Evolutionary conservation across 345 rosid genomes (phyloP), one percentile per base, ranked within the genome.

Genomic region (Cardiospermum halicacabum): DNA sequence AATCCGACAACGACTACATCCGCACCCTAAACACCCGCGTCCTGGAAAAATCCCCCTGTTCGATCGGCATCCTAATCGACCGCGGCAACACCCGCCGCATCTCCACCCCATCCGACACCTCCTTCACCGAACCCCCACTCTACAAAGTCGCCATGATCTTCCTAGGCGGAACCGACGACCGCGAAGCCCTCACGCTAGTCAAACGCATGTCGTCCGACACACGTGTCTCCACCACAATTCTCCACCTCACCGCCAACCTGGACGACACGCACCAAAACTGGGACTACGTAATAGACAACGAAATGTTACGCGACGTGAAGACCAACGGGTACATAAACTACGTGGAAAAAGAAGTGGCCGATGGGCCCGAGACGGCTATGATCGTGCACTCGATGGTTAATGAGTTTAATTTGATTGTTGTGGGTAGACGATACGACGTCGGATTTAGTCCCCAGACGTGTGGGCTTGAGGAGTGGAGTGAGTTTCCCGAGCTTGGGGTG

Each of bases 401-500:
- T 16, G 72, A 65, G 0, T 74, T 65, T 16, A 75, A 86, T 39
- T 72, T 86, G 40, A 69, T 86, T 43, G 63, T 89, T 1, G 80
- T 80, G 2, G 96, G 96, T 36, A 77, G 89, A 70, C 71, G 81
- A 13, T 58, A 68, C 5, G 79, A 76, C 1, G 49, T 72, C 1
- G 62, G 53, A 2, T 71, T 5, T 11, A 5, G 57, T 2, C 56
- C 69, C 3, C 82, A 81, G 55, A 80, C 77, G 6, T 47, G 57
- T 0, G 93, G 93, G 0, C 72, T 87, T 31, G 69, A 50, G 1
- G 66, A 79, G 67, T 89, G 94, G 94, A 82, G 71, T 51, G 96
- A 89, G 62, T 66, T 78, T 50, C 84, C 89, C 0, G 94, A 89
- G 67, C 74, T 89, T 32, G 94, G 94, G 19, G 7, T 79, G n/a